Evolutionary conservation across 1,284 basidiomycete species (phyloP).

Genomic region (Moniliella sp.): DNA sequence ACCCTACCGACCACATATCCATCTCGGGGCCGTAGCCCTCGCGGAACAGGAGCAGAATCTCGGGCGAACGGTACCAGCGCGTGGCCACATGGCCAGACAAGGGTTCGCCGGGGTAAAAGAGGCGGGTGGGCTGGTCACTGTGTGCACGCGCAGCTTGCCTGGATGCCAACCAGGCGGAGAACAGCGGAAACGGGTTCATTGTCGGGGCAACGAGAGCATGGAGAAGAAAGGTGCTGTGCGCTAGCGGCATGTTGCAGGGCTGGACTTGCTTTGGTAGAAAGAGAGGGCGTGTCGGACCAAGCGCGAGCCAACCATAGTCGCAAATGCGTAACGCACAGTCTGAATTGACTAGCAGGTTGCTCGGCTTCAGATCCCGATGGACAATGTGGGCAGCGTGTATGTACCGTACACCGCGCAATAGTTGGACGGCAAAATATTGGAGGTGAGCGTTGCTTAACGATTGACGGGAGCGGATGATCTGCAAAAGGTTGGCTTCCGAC

Average conservation of each 20-base stretch:
- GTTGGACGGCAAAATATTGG: too few species aligned
- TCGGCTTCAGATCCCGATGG: conserved; percentile 29
- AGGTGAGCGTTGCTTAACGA: conserved; percentile 22
- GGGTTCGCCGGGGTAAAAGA: conserved; percentile 25
- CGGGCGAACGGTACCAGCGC: conserved; percentile 29
- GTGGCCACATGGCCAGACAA: conserved; percentile 29
- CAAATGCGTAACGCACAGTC: conserved; percentile 25
- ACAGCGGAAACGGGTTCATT: too few species aligned
- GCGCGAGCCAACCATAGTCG: conserved; percentile 29
- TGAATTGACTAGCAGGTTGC: conserved; percentile 28
- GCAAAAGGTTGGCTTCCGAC: conserved; percentile 25
- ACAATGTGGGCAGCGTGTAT: conserved; percentile 27
- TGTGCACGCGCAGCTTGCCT: too few species aligned
- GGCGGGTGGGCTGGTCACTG: too few species aligned
- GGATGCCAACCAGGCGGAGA: too few species aligned
- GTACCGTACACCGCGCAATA: conserved; percentile 23
- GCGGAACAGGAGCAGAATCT: conserved; percentile 29
- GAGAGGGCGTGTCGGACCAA: conserved; percentile 5
- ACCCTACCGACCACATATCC: conserved; percentile 32
- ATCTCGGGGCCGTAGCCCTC: too few species aligned
- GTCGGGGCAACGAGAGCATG: too few species aligned
- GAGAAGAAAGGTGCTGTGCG: too few species aligned
- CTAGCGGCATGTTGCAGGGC: too few species aligned
- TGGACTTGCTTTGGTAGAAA: too few species aligned
- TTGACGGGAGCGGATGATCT: conserved; percentile 27